Conservation (phyloP, 805 yeast genomes). For the Jamesozyma lodderae region DNA sequence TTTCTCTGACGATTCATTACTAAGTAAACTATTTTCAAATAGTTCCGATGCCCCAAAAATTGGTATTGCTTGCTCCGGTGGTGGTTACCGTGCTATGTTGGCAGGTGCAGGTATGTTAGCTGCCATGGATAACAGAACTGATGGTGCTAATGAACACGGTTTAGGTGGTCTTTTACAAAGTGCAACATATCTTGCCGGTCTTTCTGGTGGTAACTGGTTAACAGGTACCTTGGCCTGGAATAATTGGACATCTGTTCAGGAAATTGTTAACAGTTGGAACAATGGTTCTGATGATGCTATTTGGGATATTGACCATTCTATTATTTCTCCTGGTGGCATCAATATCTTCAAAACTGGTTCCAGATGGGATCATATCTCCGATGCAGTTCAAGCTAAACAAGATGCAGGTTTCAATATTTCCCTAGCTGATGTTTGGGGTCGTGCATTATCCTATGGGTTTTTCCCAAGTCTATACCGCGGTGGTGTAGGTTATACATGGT, state of each 20-base stretch:
- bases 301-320: constrained; percentile 62
- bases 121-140: constrained; percentile 73
- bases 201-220: constrained; percentile 83
- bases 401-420: constrained; percentile 62
- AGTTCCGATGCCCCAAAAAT: constrained; percentile 34
- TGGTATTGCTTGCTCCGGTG: constrained; percentile 68
- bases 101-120: constrained; percentile 76
- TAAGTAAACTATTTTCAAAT: constrained; percentile 17
- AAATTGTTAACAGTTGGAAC: constrained; percentile 35
- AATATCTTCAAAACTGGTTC: constrained; percentile 42
- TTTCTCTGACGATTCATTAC: constrained; percentile 12
- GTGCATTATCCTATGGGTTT: constrained; percentile 64
- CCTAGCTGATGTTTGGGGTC: constrained; percentile 73
- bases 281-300: constrained; percentile 34
- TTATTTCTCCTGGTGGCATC: constrained; percentile 54
- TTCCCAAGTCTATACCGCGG: constrained; percentile 52
- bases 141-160: constrained; percentile 43
- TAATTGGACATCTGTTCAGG: constrained; percentile 64
- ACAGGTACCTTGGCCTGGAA: constrained; percentile 59
- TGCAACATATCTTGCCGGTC: constrained; percentile 62
- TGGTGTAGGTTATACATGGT: constrained; percentile 54
- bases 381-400: constrained; percentile 43
- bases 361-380: constrained; percentile 46
- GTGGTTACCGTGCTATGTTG: constrained; percentile 88
- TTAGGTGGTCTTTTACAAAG: constrained; percentile 70